phyloP scores from a whole-genome alignment of 108 stramenopile genomes.

The Epithemia pelagica region DNA sequence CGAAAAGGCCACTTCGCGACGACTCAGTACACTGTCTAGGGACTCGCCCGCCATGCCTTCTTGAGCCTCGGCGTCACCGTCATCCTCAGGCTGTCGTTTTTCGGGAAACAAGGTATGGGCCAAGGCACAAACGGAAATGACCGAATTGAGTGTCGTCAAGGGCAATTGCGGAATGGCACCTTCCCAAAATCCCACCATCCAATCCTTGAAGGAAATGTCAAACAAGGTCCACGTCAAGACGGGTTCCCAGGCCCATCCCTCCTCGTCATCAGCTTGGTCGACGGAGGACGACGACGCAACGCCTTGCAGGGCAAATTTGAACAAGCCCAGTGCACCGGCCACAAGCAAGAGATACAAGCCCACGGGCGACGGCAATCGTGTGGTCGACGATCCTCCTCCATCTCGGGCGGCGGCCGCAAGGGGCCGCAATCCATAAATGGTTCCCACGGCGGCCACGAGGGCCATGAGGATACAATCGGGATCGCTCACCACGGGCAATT shows the following conservation, averaged over 20 bases:
- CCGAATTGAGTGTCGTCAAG: constrained; percentile 72
- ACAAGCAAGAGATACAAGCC: constrained; percentile 60
- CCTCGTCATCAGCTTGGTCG: background rate
- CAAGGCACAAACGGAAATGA: constrained; percentile 66
- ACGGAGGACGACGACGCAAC: background rate
- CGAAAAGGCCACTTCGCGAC: constrained; percentile 52
- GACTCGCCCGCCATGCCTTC: background rate
- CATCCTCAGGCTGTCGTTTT: constrained; percentile 18
- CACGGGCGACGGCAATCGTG: constrained; percentile 36
- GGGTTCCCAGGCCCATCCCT: constrained; percentile 16
- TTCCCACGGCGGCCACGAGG: constrained; percentile 14
- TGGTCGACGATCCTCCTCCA: background rate
- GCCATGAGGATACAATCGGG: constrained; percentile 53
- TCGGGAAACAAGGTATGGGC: constrained; percentile 71
- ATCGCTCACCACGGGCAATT: constrained; percentile 14
- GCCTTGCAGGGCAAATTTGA: constrained; percentile 25
- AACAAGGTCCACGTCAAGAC: constrained; percentile 44
- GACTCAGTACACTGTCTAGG: constrained; percentile 39
- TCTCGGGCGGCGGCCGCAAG: background rate
- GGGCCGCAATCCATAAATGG: background rate
- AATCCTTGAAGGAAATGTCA: constrained; percentile 39
- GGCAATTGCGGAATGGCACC: constrained; percentile 79
- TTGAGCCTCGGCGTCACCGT: background rate
- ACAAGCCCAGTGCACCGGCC: constrained; percentile 16
- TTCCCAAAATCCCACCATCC: constrained; percentile 58